Percentiles rank a stretch among this genome's conserved stretches.
These are phyloP conservation scores for Karstenula rhodostoma DNA, from an alignment of 2,329 filamentous ascomycete genomes.

Conservation along the genomic window DNA sequence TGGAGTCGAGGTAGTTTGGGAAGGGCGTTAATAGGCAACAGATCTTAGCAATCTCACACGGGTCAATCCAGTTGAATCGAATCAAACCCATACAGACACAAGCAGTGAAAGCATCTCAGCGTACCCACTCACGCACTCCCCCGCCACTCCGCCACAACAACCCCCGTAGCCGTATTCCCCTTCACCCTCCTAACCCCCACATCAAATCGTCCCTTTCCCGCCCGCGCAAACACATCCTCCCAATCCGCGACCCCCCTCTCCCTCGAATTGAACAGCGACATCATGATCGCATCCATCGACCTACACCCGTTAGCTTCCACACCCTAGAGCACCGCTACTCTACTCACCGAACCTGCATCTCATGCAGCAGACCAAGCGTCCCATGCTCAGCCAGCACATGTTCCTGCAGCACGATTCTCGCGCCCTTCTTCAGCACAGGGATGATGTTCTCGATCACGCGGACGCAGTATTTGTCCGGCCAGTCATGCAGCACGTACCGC, in stretches of 20 bases:
- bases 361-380: not conserved
- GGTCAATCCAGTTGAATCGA: too few relatives aligned
- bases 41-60: too few relatives aligned
- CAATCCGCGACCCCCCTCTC: slow-evolving; percentile 17
- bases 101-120: not conserved
- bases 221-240: slow-evolving; percentile 14
- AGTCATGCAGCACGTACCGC: slow-evolving; percentile 65
- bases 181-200: slow-evolving; percentile 7
- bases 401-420: slow-evolving; percentile 8
- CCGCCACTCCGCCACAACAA: slow-evolving; percentile 16
- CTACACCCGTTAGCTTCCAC: not conserved
- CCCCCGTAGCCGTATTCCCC: slow-evolving; percentile 15
- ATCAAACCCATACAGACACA: not conserved
- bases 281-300: slow-evolving; percentile 19
- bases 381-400: not conserved
- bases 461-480: slow-evolving; percentile 15
- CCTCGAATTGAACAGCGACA: slow-evolving; percentile 15
- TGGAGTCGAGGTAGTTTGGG: too few relatives aligned
- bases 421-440: slow-evolving; percentile 8
- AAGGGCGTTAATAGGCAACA: too few relatives aligned
- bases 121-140: not conserved
- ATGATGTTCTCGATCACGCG: slow-evolving; percentile 10
- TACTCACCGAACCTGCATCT: slow-evolving; percentile 16
- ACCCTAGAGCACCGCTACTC: not conserved
- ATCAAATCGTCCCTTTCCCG: slow-evolving; percentile 2